A percentile compares a stretch with the other conserved stretches of the same genome.
phyloP scores from a whole-genome alignment of 2,329 filamentous ascomycete genomes.

The Chaetomiaceae sp. region DNA sequence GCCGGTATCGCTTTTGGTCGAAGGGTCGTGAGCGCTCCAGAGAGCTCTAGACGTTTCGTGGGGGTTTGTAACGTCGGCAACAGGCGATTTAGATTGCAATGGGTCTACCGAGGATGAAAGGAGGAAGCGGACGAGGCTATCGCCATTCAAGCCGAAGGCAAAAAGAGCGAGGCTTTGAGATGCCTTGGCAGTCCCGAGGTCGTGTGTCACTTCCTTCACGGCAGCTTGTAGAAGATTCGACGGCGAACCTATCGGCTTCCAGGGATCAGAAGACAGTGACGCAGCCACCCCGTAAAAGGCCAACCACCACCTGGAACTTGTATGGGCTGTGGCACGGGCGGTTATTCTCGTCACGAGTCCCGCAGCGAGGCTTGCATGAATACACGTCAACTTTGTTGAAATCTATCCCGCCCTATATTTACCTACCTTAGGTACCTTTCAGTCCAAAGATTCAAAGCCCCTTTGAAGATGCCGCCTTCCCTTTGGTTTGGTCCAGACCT shows the following conservation, averaged over 20 bases:
- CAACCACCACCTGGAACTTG: not conserved
- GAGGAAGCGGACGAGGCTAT: slow-evolving; percentile 9
- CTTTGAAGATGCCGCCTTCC: too few species aligned
- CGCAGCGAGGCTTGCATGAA: too few species aligned
- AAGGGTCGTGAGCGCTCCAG: slow-evolving; percentile 12
- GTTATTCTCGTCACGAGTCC: too few species aligned
- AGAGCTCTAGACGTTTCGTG: slow-evolving; percentile 9
- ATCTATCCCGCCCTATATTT: too few species aligned
- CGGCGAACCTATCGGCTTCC: slow-evolving; percentile 25
- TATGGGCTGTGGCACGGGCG: too few species aligned
- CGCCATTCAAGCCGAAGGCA: slow-evolving; percentile 5
- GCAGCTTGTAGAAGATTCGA: slow-evolving; percentile 27
- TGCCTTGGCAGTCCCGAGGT: slow-evolving; percentile 19
- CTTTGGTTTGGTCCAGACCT: not conserved
- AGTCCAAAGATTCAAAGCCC: too few species aligned
- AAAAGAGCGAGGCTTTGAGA: slow-evolving; percentile 11
- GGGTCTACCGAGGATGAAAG: not conserved
- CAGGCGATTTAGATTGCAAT: too few species aligned
- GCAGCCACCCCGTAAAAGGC: slow-evolving; percentile 20
- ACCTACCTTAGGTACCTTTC: too few species aligned
- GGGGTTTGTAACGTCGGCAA: too few species aligned
- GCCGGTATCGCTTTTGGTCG: not conserved
- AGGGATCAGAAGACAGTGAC: slow-evolving; percentile 21
- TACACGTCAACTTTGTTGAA: too few species aligned
- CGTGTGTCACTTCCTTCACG: slow-evolving; percentile 5